Evolutionary conservation across 176 grass and related monocot genomes (phyloP).

Genomic region (Hsuehochloa calcarea): DNA sequence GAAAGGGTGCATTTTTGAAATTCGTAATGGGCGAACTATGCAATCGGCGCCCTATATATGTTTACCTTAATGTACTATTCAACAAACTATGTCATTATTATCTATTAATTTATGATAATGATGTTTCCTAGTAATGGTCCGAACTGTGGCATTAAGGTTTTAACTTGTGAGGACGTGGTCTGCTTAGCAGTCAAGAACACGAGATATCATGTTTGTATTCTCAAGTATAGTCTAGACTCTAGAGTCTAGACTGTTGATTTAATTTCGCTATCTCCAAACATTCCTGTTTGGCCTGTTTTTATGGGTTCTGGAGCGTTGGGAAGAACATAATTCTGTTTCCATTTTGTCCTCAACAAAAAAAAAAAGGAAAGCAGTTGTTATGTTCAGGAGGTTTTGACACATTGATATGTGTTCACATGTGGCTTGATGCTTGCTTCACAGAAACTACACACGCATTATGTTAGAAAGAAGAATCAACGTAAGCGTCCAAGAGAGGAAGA

Average conservation of each 20-base stretch:
- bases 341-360: background rate
- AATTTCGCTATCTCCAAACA: background rate
- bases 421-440: constrained; percentile 16
- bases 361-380: background rate
- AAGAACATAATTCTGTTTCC: background rate
- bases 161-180: background rate
- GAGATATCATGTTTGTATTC: constrained; percentile 15
- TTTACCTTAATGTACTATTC: background rate
- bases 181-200: background rate
- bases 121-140: background rate
- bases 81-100: background rate
- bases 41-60: background rate
- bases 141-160: constrained; percentile 5
- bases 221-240: background rate
- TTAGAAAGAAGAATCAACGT: constrained; percentile 49
- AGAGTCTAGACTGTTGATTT: background rate
- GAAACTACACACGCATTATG: constrained; percentile 51
- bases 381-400: background rate
- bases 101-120: background rate
- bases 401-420: background rate
- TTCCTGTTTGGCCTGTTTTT: background rate
- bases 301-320: background rate
- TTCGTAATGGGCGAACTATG: too few species aligned
- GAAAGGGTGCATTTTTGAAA: too few species aligned
- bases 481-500: constrained; percentile 70